Evolutionary conservation across 148 eudicot genomes (phyloP), one percentile per base, ranked within the genome.

Genomic region (Agrostemma githago): DNA sequence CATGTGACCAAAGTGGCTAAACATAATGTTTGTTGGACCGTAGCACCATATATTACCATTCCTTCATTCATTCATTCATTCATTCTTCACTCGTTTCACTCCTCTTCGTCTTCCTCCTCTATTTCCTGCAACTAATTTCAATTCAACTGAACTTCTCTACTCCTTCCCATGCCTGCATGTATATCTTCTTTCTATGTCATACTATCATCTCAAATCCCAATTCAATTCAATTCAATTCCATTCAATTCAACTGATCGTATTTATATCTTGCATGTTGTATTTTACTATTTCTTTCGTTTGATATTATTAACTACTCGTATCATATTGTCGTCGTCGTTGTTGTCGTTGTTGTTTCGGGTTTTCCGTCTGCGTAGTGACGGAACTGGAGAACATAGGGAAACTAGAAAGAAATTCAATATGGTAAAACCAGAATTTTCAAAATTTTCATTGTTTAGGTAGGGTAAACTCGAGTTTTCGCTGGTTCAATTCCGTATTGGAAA

Each of bases 91-190:
- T 54, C 51, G 37, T 72, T 57, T 17, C 59, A 58, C 5, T 8
- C 14, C 7, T 54, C 53, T 60, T 56, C 63, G 12, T 72, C 65
- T 21, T 63, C 16, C 65, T 21, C 53, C 16, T 17, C 20, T 56
- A 56, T 66, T 41, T 42, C 53, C 3, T 4, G 53, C 54, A 67
- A 67, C 56, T 44, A 21, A 44, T 43, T 46, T 69, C 53, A 34
- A 62, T 16, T 53, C 53, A 34, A 62, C 20, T 53, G 14, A 37
- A 38, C 67, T 62, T 2, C n/a, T 26, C 34, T 54, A 9, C 14
- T 54, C 17, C 26, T 19, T 43, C 5, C 79, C 62, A 80, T 80
- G 82, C 71, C 79, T 80, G 63, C 82, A 65, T 71, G 82, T 80
- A 58, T 71, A 69, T 79, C 21, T 44, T 34, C 17, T 57, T 63